Base-by-base conservation (phyloP, 148 eudicot species). In the Diospyros kaki region DNA sequence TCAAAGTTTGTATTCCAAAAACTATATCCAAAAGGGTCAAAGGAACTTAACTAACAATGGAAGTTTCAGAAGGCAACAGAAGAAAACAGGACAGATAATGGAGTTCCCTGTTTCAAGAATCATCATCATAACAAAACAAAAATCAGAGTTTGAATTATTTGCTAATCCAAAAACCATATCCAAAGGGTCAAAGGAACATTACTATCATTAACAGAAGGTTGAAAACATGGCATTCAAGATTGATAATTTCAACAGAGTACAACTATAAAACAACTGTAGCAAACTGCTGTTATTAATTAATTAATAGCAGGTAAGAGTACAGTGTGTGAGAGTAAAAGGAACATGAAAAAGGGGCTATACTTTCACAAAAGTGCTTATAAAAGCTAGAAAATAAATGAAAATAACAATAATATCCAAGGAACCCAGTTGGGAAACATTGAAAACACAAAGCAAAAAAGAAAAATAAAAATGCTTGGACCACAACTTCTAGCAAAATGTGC, bases 401-500 rank as follows among this genome's bases (percentile, higher is more conserved):
- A 55, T 70, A 68, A 75, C 17, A 64, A 64, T 74, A 78, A 65
- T 68, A 74, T 43, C 5, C 44, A 68, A 13, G 39, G 7, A 53
- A 54, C 56, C 53, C 18, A 18, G 66, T 56, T 64, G 60, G 43
- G 45, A 17, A 66, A 76, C 58, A 61, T 69, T 48, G 48, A 68
- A 51, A 73, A 69, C 5, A 42, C 8, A 46, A 18, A 38, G 46
- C 58, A 58, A 73, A 72, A 81, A 74, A 75, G 54, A 45, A 64
- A 56, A 14, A 56, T 2, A 51, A 71, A 68, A 39, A 77, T 72
- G 56, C 64, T 78, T 80, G 90, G 90, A 87, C 92, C 90, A 89
- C 87, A 69, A 65, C 70, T 45, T 71, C 48, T 38, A 58, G 50
- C 73, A 69, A 78, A 81, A 65, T 40, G 76, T 43, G 78, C 64